Conservation (phyloP, 257 asterid genomes). For the Coffea canephora region DNA sequence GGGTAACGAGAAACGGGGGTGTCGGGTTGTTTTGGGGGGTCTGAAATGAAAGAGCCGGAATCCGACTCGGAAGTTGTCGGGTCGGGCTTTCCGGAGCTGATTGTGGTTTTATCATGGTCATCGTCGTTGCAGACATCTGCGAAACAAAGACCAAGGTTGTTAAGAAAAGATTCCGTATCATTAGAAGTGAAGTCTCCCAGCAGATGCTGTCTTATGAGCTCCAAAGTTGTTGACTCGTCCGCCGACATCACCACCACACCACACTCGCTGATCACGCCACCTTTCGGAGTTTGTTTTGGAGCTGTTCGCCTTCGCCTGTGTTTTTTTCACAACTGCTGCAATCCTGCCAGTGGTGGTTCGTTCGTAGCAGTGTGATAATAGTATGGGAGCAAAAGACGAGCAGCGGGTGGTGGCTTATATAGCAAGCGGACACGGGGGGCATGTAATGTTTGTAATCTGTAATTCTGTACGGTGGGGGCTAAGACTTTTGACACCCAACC, state of each 20-base stretch:
- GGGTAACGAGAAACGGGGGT: constrained; percentile 22
- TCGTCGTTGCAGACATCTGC: constrained; percentile 8
- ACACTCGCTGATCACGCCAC: not conserved
- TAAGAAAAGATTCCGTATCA: constrained; percentile 41
- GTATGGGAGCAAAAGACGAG: too few species aligned
- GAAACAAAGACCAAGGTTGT: constrained; percentile 38
- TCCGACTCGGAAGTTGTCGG: constrained; percentile 34
- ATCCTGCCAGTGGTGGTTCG: too few species aligned
- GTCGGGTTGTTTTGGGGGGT: constrained; percentile 23
- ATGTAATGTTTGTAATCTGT: too few species aligned
- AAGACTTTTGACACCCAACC: too few species aligned
- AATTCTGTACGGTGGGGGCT: too few species aligned
- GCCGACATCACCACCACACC: constrained; percentile 18
- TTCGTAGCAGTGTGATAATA: too few species aligned
- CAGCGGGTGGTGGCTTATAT: too few species aligned
- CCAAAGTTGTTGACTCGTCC: constrained; percentile 41
- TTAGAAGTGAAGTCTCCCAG: constrained; percentile 42
- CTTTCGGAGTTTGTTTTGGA: not conserved
- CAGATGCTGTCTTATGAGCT: constrained; percentile 57
- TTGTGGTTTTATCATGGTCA: constrained; percentile 7
- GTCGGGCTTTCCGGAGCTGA: constrained; percentile 18
- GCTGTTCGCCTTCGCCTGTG: too few species aligned
- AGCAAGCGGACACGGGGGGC: too few species aligned
- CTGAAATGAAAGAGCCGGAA: constrained; percentile 22
- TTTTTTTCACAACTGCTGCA: too few species aligned